Evolutionary conservation across 352 stramenopile genomes (phyloP), one percentile per base, ranked within the genome.

Genomic region (Pythium biforme): DNA sequence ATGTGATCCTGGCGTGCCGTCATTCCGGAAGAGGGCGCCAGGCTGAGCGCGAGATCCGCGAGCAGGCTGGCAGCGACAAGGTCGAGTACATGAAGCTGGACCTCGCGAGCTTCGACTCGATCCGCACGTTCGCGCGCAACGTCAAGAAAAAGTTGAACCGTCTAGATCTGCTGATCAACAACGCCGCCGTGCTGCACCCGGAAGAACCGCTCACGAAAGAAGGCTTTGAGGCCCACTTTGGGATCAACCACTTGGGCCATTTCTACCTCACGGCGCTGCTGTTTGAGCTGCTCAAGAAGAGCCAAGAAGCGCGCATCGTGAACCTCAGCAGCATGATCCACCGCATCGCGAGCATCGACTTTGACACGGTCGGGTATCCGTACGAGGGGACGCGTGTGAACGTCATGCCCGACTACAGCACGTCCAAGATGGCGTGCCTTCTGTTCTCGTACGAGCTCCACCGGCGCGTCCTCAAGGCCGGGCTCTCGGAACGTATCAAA

Each of bases 1-100:
- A 82, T 26, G 89, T 97, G 23, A 73, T 97, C 43, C 58, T 97
- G 6, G 87, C 87, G 22, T 95, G 87, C 72, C 86, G 86, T 27
- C 55, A 55, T 19, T 56, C 43, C 9, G 50, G 31, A 11, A 55
- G 48, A n/a, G 54, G 51, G 12, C 33, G 53, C 11, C 17, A 63
- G 27, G 53, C 62, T 10, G 31, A 62, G 55, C 33, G 22, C 6
- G 43, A 55, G 20, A 59, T 66, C 29, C 59, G 59, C 8, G 59
- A 68, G 29, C 52, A 49, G 33, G n/a, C 40, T 3, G 34, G 20
- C 15, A 59, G 54, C 26, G 64, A 66, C 29, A 73, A 63, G 20
- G 49, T 59, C 37, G 72, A 76, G 61, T 79, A 68, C 57, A 75
- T 79, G 69, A 66, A 76, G 53, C 57, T 81, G 15, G 73, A 81